Conservation (phyloP, 1,284 basidiomycete species). For the Leccinum glutinopallens region DNA sequence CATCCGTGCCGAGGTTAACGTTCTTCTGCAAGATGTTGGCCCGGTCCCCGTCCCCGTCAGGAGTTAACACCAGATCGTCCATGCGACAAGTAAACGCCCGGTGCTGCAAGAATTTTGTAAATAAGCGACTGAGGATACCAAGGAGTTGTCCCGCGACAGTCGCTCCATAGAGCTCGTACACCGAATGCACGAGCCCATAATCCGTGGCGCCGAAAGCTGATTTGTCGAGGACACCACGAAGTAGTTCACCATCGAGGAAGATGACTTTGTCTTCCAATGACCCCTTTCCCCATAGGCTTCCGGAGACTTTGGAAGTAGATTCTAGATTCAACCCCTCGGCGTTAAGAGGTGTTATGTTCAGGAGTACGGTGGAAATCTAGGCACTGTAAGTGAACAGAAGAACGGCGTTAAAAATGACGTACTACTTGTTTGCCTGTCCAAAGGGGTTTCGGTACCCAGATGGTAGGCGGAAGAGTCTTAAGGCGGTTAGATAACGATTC, state of each 20-base stretch:
- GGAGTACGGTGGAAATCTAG: slow-evolving; percentile 89
- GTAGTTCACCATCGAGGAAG: slow-evolving; percentile 91
- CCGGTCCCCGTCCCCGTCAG: slow-evolving; percentile 76
- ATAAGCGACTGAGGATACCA: slow-evolving; percentile 89
- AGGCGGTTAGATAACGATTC: slow-evolving; percentile 70
- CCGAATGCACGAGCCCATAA: slow-evolving; percentile 96
- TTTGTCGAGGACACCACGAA: slow-evolving; percentile 95
- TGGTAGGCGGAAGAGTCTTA: slow-evolving; percentile 85
- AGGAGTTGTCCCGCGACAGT: slow-evolving; percentile 89
- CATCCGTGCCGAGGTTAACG: slow-evolving; percentile 78
- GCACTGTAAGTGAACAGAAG: slow-evolving; percentile 7
- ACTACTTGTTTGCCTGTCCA: slow-evolving; percentile 99
- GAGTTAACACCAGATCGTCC: slow-evolving; percentile 94
- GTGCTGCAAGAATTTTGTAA: slow-evolving; percentile 97
- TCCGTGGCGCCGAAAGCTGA: slow-evolving; percentile 96
- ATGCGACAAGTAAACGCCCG: slow-evolving; percentile 98
- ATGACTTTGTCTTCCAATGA: slow-evolving; percentile 87
- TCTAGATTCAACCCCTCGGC: slow-evolving; percentile 86
- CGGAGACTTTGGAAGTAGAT: slow-evolving; percentile 87
- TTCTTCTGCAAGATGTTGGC: slow-evolving; percentile 71
- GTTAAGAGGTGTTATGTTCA: slow-evolving; percentile 87
- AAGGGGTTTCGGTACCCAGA: slow-evolving; percentile 87
- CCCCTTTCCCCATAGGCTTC: slow-evolving; percentile 79
- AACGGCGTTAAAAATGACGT: slow-evolving; percentile 34
- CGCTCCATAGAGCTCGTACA: slow-evolving; percentile 98